A percentile compares a stretch with the other conserved stretches of the same genome.
phyloP scores from a whole-genome alignment of 176 grass and related monocot species.

The Aegilops tauschii region DNA sequence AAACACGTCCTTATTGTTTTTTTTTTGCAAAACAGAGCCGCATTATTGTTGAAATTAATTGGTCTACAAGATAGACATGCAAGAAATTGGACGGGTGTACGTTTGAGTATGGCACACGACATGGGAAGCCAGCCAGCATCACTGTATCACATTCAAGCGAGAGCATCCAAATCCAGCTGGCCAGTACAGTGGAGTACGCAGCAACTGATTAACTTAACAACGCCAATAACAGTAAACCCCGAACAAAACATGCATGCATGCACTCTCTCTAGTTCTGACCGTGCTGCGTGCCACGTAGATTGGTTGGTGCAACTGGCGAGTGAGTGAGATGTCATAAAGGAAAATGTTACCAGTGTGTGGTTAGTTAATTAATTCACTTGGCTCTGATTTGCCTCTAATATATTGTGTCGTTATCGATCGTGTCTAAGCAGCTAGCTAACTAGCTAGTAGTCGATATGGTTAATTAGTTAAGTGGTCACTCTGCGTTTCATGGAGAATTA shows the following conservation, averaged over 20 bases:
- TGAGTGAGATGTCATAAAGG: not conserved
- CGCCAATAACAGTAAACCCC: not conserved
- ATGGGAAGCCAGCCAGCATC: not conserved
- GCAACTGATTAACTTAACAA: not conserved
- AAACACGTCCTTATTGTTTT: too few species aligned
- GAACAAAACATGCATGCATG: not conserved
- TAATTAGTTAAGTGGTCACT: not conserved
- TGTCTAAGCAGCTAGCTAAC: not conserved
- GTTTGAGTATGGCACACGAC: conserved; percentile 27
- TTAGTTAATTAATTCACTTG: not conserved
- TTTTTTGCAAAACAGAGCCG: too few species aligned
- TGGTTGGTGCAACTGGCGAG: not conserved
- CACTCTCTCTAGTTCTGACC: not conserved
- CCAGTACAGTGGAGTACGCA: not conserved
- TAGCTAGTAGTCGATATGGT: not conserved
- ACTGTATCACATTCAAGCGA: conserved; percentile 26
- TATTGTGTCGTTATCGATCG: not conserved
- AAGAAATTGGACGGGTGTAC: not conserved
- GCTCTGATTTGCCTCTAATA: not conserved
- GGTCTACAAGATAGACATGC: not conserved
- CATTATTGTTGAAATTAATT: not conserved
- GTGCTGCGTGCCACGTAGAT: not conserved
- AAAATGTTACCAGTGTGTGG: not conserved
- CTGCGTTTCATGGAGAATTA: not conserved
- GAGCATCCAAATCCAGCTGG: not conserved